A percentile compares a stretch with the other conserved stretches of the same genome.
These are phyloP conservation scores for Dryadomyces quercus-mongolicae DNA, from an alignment of 2,329 filamentous ascomycete species.

Conservation along the genomic window DNA sequence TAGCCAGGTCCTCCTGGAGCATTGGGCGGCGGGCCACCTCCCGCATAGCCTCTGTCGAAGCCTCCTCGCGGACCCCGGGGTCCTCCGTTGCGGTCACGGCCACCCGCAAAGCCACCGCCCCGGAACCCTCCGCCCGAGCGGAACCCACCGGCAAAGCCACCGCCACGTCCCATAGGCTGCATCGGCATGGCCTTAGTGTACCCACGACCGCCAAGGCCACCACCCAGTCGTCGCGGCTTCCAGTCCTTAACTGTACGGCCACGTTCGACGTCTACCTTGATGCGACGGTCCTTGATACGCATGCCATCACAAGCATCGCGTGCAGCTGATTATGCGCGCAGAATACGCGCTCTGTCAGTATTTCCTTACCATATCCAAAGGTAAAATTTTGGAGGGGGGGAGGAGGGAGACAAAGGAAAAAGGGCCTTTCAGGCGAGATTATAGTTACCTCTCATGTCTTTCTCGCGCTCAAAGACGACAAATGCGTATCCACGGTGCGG, in stretches of 20 bases:
- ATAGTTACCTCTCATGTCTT: conserved; percentile 93
- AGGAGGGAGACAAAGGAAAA: conserved; percentile 17
- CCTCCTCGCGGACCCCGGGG: conserved; percentile 24
- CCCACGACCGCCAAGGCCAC: conserved; percentile 80
- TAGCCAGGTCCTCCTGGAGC: conserved; percentile 49
- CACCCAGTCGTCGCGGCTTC: conserved; percentile 83
- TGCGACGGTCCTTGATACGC: conserved; percentile 80
- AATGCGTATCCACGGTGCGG: conserved; percentile 87
- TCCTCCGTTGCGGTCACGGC: conserved; percentile 3
- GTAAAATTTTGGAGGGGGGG: conserved; percentile 20
- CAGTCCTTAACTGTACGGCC: conserved; percentile 89
- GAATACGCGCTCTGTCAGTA: conserved; percentile 55
- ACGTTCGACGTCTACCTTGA: conserved; percentile 92
- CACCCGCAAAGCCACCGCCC: conserved; percentile 19
- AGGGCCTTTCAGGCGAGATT: not conserved
- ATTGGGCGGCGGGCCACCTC: conserved; percentile 38
- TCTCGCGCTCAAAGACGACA: conserved; percentile 91
- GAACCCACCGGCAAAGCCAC: conserved; percentile 25
- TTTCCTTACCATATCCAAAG: conserved; percentile 41
- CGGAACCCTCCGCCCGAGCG: conserved; percentile 37
- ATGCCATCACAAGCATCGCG: conserved; percentile 78
- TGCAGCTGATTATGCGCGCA: conserved; percentile 62
- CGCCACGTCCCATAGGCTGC: conserved; percentile 47
- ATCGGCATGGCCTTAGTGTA: conserved; percentile 75
- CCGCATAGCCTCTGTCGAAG: conserved; percentile 29